phyloP scores from a whole-genome alignment of 352 stramenopile species.

The Pythium phragmitis region DNA sequence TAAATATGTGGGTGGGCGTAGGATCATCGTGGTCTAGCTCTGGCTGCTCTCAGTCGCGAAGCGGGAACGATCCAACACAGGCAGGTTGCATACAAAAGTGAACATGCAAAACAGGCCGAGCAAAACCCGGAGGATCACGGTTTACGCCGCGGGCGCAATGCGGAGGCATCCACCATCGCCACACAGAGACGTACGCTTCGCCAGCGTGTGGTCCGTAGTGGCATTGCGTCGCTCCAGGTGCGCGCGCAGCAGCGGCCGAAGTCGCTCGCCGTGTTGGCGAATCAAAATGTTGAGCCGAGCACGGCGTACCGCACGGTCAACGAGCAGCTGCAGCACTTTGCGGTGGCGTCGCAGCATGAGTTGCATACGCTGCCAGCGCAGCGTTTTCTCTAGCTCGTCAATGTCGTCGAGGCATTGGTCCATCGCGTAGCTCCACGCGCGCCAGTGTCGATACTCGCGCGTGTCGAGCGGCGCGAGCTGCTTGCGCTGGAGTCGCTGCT shows the following conservation, averaged over 20 bases:
- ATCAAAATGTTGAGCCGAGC: conserved; percentile 31
- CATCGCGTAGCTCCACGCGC: conserved; percentile 30
- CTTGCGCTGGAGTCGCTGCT: conserved; percentile 50
- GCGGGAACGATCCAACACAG: background rate
- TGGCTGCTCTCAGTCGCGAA: background rate
- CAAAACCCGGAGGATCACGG: background rate
- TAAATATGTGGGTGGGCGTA: conserved; percentile 9
- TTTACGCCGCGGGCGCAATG: conserved; percentile 10
- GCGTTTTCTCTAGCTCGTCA: conserved; percentile 28
- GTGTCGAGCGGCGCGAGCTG: conserved; percentile 36
- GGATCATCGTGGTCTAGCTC: no score
- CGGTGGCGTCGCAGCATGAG: conserved; percentile 39
- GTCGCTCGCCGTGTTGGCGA: conserved; percentile 16
- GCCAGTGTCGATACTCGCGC: conserved; percentile 32
- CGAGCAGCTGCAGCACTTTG: conserved; percentile 32
- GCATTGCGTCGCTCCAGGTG: conserved; percentile 20
- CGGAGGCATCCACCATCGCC: background rate
- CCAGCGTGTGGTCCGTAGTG: background rate
- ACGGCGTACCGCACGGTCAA: conserved; percentile 25
- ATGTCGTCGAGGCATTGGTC: conserved; percentile 30
- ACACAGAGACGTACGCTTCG: background rate
- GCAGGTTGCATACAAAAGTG: background rate
- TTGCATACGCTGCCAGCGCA: conserved; percentile 33
- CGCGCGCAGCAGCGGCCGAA: conserved; percentile 15
- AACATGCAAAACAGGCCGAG: background rate